A percentile compares a stretch with the other conserved stretches of the same genome.
Conservation (phyloP, 2,329 filamentous ascomycete species). For the Verticillium dahliae region DNA sequence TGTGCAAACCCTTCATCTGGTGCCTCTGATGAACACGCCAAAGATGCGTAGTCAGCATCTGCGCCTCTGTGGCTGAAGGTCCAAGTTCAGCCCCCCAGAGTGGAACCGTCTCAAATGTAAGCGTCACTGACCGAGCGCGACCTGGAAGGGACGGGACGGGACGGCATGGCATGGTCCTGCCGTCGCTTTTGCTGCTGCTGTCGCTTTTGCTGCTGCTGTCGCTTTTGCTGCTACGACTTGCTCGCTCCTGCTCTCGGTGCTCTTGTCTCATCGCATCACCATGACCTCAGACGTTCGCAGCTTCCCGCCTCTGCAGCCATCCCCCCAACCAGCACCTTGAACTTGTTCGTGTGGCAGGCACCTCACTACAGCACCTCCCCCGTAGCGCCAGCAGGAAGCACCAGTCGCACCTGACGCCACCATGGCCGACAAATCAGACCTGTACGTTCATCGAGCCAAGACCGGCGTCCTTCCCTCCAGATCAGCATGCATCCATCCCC, state of each 20-base stretch:
- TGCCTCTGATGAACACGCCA: too few species aligned
- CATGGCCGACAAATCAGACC: neutral
- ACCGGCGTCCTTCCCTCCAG: neutral
- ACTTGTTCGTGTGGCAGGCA: too few species aligned
- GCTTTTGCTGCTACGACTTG: neutral
- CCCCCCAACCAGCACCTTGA: neutral
- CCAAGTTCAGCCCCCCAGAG: neutral
- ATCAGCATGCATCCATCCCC: neutral
- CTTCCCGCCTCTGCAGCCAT: neutral
- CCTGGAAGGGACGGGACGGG: neutral
- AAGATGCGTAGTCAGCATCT: neutral
- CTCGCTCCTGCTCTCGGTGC: neutral
- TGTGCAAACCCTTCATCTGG: too few species aligned
- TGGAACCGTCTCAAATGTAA: neutral
- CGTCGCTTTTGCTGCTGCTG: too few species aligned
- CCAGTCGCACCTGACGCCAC: neutral
- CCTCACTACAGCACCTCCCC: too few species aligned
- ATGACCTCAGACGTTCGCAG: neutral
- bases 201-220: neutral
- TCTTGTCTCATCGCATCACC: neutral
- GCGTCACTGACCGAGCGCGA: neutral
- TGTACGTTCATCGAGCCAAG: neutral
- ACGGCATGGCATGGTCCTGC: neutral
- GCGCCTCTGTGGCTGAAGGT: too few species aligned
- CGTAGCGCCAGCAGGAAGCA: too few species aligned